These are phyloP conservation scores for Dioszegia aurantiaca DNA, from an alignment of 768 basidiomycete genomes.

Conservation along the genomic window DNA sequence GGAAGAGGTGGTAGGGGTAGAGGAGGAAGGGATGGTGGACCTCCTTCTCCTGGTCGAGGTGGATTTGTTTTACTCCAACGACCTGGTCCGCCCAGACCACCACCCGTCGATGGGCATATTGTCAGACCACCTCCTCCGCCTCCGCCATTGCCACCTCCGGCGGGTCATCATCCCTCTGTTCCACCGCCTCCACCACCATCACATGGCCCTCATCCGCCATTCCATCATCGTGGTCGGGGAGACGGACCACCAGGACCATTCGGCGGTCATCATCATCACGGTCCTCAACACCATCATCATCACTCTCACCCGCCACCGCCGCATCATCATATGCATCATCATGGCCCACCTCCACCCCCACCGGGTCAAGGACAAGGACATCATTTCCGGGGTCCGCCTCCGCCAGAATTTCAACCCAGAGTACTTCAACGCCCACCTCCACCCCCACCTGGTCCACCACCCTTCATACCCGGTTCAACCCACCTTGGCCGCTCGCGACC, in stretches of 20 bases:
- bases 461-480: neutral
- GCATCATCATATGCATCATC: neutral
- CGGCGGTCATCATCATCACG: too few species aligned
- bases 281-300: too few species aligned
- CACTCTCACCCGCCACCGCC: too few species aligned
- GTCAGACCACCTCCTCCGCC: neutral
- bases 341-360: neutral
- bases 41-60: conserved; percentile 13
- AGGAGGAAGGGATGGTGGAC: conserved; percentile 17
- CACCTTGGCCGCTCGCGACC: neutral
- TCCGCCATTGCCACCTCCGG: neutral
- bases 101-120: neutral
- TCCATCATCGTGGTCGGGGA: too few species aligned
- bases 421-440: conserved; percentile 1
- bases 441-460: neutral
- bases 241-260: too few species aligned
- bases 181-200: neutral
- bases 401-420: conserved; percentile 9
- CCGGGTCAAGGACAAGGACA: neutral
- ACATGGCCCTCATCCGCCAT: neutral
- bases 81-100: conserved; percentile 25
- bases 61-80: conserved; percentile 38
- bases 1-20: conserved; percentile 9
- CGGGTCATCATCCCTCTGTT: neutral
- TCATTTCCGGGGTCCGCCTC: conserved; percentile 4